These are phyloP conservation scores for Fonsecaea monophora DNA, from an alignment of 2,329 filamentous ascomycete species.

Conservation along the genomic window DNA sequence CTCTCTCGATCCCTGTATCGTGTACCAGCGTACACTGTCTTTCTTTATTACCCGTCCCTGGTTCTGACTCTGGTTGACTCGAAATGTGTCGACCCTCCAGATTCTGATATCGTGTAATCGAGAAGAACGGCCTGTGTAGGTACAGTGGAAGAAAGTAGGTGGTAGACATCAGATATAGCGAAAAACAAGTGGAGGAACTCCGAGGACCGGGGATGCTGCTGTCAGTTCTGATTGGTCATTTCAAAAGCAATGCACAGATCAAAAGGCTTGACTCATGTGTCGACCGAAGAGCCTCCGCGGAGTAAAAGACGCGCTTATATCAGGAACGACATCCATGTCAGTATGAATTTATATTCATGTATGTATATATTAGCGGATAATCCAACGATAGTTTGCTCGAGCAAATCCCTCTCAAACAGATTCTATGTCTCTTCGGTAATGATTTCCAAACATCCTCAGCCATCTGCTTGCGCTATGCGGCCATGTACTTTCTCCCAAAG, in stretches of 20 bases:
- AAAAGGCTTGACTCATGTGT: background rate
- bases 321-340: too few species aligned
- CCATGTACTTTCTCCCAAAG: background rate
- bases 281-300: conserved; percentile 2
- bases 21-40: background rate
- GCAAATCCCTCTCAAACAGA: background rate
- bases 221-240: conserved; percentile 17
- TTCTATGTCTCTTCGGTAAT: background rate
- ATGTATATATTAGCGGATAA: background rate
- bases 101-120: too few species aligned
- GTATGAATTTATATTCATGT: background rate
- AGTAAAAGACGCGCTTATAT: background rate
- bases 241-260: conserved; percentile 12
- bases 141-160: too few species aligned
- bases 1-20: background rate
- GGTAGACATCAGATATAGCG: too few species aligned
- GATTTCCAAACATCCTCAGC: background rate
- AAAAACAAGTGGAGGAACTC: background rate
- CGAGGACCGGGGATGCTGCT: background rate
- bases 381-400: background rate
- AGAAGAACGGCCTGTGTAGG: too few species aligned
- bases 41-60: background rate
- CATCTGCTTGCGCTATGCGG: background rate
- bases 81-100: too few species aligned
- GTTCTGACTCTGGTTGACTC: too few species aligned